These are phyloP conservation scores for Lentinula aciculospora DNA, from an alignment of 768 basidiomycete genomes.

Conservation along the genomic window DNA sequence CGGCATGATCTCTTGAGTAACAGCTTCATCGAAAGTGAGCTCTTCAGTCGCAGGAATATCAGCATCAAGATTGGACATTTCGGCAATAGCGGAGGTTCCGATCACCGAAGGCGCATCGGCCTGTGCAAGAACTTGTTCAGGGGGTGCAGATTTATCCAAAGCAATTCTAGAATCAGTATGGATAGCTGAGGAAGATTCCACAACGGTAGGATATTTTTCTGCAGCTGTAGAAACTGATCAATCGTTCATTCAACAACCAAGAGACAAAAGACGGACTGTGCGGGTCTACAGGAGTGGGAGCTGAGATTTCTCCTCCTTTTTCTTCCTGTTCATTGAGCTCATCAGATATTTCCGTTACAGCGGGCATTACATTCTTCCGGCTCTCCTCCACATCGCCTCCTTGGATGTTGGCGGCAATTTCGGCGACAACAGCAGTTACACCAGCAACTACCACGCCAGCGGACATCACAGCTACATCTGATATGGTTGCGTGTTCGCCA, in stretches of 20 bases:
- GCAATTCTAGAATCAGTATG: background rate
- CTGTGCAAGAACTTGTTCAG: background rate
- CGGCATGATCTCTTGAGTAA: background rate
- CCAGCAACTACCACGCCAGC: background rate
- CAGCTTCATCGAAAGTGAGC: background rate
- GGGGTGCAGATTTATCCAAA: background rate
- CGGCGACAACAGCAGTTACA: background rate
- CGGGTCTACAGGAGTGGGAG: background rate
- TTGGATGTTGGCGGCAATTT: background rate
- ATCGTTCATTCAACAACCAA: background rate
- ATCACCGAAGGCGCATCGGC: background rate
- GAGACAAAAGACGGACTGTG: background rate
- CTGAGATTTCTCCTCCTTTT: too few relatives aligned
- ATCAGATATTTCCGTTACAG: background rate
- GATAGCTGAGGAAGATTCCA: background rate
- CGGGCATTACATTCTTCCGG: too few relatives aligned
- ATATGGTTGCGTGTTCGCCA: slow-evolving; percentile 7
- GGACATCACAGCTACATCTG: background rate
- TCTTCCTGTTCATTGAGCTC: background rate
- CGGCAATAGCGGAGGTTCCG: background rate
- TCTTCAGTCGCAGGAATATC: background rate
- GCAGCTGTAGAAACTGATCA: background rate
- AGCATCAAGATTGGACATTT: background rate
- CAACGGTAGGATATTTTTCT: background rate
- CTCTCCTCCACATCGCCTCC: background rate